These are phyloP conservation scores for Aureobasidium mangrovei DNA, from an alignment of 2,329 filamentous ascomycete species.

Conservation along the genomic window DNA sequence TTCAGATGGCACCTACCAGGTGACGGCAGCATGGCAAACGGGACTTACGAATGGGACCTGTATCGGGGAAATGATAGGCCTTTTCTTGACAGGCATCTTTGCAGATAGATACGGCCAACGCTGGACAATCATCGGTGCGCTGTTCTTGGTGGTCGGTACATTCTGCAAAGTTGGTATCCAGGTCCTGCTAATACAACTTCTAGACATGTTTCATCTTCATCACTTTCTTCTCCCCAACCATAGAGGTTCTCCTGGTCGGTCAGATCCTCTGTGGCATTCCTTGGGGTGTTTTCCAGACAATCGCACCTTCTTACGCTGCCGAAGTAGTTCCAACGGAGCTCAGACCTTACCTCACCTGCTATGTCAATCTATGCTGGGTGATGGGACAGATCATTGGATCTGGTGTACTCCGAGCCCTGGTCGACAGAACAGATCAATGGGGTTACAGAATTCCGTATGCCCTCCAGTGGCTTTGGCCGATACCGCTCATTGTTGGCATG, in stretches of 20 bases:
- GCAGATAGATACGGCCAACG: constrained; percentile 41
- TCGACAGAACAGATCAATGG: constrained; percentile 21
- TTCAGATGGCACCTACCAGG: constrained; percentile 32
- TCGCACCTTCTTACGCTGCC: constrained; percentile 53
- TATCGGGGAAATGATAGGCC: constrained; percentile 57
- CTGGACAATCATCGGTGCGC: constrained; percentile 51
- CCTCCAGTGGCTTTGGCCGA: constrained; percentile 35
- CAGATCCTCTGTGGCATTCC: constrained; percentile 33
- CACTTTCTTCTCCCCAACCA: constrained; percentile 15
- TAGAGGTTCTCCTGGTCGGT: constrained; percentile 26
- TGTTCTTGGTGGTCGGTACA: constrained; percentile 37
- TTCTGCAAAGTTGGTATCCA: not conserved
- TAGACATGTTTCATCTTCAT: constrained; percentile 15
- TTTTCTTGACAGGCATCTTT: constrained; percentile 56
- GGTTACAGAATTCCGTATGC: constrained; percentile 35
- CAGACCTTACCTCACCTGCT: constrained; percentile 50
- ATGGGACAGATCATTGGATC: constrained; percentile 50
- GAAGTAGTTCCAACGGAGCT: constrained; percentile 54
- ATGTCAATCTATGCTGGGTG: constrained; percentile 52
- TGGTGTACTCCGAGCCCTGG: constrained; percentile 26
- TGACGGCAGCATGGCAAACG: constrained; percentile 48
- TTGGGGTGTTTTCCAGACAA: constrained; percentile 23
- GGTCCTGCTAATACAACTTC: not conserved
- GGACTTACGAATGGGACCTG: constrained; percentile 48
- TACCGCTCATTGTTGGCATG: constrained; percentile 22